Evolutionary conservation across 768 basidiomycete genomes (phyloP).

Genomic region (Suillus fuscotomentosus): DNA sequence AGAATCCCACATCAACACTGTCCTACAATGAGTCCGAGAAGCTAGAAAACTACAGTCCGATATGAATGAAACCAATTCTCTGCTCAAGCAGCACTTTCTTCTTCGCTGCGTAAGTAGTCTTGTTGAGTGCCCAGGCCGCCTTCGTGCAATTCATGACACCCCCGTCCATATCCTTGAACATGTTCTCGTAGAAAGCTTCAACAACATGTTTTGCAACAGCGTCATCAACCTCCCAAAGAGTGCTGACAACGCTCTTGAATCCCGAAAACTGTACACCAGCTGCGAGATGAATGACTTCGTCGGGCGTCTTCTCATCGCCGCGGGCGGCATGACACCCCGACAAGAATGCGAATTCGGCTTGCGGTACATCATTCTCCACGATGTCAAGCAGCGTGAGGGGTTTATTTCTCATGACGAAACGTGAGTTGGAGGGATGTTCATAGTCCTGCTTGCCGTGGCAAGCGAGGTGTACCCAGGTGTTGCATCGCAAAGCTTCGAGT

Average conservation of each 20-base stretch:
- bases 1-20: not conserved
- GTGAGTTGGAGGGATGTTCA: conserved; percentile 16
- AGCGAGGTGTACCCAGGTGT: conserved; percentile 22
- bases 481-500: conserved; percentile 1
- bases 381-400: conserved; percentile 9
- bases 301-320: conserved; percentile 15
- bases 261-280: conserved; percentile 24
- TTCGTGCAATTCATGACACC: conserved; percentile 5
- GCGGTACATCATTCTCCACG: conserved; percentile 8
- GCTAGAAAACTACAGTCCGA: conserved; percentile 3
- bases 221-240: conserved; percentile 22
- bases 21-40: not conserved
- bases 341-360: conserved; percentile 15
- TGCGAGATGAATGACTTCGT: conserved; percentile 24
- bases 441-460: conserved; percentile 19
- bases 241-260: conserved; percentile 23
- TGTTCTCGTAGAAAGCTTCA: conserved; percentile 8
- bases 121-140: conserved; percentile 11
- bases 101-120: conserved; percentile 2
- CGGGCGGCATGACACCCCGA: conserved; percentile 25
- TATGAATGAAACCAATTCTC: conserved; percentile 13
- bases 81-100: conserved; percentile 8
- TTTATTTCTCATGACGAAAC: conserved; percentile 6
- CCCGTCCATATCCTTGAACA: conserved; percentile 6
- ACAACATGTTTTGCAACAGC: conserved; percentile 5